Evolutionary conservation across 2,329 filamentous ascomycete species (phyloP).

Genomic region (Akanthomyces dipterigenus): DNA sequence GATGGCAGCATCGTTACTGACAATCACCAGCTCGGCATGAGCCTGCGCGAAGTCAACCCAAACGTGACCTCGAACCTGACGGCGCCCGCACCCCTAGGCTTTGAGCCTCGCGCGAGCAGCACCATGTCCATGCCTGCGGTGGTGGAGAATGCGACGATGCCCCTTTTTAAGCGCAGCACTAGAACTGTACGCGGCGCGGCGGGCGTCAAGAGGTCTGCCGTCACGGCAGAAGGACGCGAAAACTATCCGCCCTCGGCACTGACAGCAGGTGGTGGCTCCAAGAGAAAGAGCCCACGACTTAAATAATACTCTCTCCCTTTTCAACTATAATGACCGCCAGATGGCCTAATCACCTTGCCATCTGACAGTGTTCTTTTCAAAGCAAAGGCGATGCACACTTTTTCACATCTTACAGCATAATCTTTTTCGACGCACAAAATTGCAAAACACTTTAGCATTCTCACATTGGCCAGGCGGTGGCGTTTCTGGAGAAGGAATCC

Average conservation of each 20-base stretch:
- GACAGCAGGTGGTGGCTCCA: conserved; percentile 24
- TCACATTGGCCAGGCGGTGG: background rate
- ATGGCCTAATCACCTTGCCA: background rate
- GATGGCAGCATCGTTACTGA: conserved; percentile 21
- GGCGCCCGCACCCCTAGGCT: conserved; percentile 26
- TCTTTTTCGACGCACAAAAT: background rate
- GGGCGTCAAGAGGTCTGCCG: conserved; percentile 27
- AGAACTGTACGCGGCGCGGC: conserved; percentile 21
- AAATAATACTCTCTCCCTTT: conserved; percentile 19
- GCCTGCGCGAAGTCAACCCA: conserved; percentile 51
- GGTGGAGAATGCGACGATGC: conserved; percentile 35
- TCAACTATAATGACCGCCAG: background rate
- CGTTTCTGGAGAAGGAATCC: background rate
- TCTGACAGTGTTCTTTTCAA: background rate
- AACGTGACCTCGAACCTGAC: conserved; percentile 38
- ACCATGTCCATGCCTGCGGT: conserved; percentile 30
- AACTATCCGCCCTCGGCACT: conserved; percentile 36
- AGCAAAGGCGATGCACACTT: background rate
- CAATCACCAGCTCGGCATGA: conserved; percentile 32
- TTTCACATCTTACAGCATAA: background rate
- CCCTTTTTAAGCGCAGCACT: conserved; percentile 40
- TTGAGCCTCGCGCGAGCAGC: conserved; percentile 39
- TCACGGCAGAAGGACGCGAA: conserved; percentile 41
- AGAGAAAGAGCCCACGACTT: conserved; percentile 50
- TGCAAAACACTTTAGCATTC: background rate